A percentile compares a stretch with the other conserved stretches of the same genome.
phyloP scores from a whole-genome alignment of 306 rosid species.

The Corylus avellana region DNA sequence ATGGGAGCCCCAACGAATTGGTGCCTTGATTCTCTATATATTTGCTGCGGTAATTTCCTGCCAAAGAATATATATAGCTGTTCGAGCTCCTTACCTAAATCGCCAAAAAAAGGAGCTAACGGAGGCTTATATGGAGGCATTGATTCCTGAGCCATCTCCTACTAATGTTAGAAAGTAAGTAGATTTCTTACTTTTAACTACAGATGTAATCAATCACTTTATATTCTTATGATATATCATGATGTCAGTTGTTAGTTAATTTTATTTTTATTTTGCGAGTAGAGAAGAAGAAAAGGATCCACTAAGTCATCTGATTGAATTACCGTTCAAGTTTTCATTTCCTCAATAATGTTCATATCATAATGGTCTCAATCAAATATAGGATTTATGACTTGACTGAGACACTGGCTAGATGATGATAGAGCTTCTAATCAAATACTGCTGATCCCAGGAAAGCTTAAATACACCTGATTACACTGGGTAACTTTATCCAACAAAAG shows the following conservation, averaged over 20 bases:
- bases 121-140: slow-evolving; percentile 94
- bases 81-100: slow-evolving; percentile 59
- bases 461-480: neutral
- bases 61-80: slow-evolving; percentile 57
- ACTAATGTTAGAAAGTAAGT: slow-evolving; percentile 66
- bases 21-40: slow-evolving; percentile 63
- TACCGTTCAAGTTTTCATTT: neutral
- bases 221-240: slow-evolving; percentile 14
- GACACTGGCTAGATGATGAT: neutral
- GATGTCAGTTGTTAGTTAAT: neutral
- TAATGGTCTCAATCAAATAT: neutral
- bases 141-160: slow-evolving; percentile 92
- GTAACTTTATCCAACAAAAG: neutral
- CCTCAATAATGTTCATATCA: neutral
- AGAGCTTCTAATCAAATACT: neutral
- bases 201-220: slow-evolving; percentile 14
- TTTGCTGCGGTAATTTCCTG: slow-evolving; percentile 54
- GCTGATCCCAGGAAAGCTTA: neutral
- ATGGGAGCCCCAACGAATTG: slow-evolving; percentile 79
- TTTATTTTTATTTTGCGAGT: neutral
- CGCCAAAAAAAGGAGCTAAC: slow-evolving; percentile 66
- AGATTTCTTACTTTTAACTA: slow-evolving; percentile 15
- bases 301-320: neutral
- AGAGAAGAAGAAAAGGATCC: neutral
- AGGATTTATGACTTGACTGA: neutral